A percentile compares a stretch with the other conserved stretches of the same genome.
phyloP scores from a whole-genome alignment of 1,284 basidiomycete genomes.

The Naganishia sp. region DNA sequence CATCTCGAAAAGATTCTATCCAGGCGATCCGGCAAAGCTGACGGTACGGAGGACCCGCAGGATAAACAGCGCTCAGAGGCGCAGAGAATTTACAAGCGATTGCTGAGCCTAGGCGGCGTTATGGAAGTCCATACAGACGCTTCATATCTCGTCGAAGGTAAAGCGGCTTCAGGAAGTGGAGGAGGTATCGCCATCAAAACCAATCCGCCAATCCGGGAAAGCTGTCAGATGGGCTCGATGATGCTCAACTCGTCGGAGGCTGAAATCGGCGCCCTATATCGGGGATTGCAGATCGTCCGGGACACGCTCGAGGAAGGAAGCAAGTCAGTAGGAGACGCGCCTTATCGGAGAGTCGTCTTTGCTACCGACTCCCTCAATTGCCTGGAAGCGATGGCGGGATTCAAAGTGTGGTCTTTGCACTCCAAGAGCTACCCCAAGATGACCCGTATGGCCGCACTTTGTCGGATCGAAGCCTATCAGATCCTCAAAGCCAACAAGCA shows the following conservation, averaged over 20 bases:
- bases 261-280: conserved; percentile 21
- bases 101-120: not conserved
- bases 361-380: conserved; percentile 14
- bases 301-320: not conserved
- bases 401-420: conserved; percentile 3
- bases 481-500: conserved; percentile 10
- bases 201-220: conserved; percentile 4
- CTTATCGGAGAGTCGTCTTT: conserved; percentile 7
- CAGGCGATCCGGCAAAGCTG: not conserved
- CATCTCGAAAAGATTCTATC: conserved; percentile 3
- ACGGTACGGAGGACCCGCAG: not conserved
- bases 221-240: conserved; percentile 25
- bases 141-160: not conserved
- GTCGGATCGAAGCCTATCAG: conserved; percentile 21
- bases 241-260: conserved; percentile 17
- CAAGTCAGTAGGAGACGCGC: not conserved
- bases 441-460: conserved; percentile 15
- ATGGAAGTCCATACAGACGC: conserved; percentile 21
- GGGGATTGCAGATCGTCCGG: conserved; percentile 19
- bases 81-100: not conserved
- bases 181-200: conserved; percentile 16
- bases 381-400: conserved; percentile 13
- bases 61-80: not conserved
- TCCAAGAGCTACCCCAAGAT: conserved; percentile 9
- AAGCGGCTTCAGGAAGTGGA: conserved; percentile 3